These are phyloP conservation scores for Solanum pennellii DNA, from an alignment of 257 asterid genomes.

Conservation along the genomic window DNA sequence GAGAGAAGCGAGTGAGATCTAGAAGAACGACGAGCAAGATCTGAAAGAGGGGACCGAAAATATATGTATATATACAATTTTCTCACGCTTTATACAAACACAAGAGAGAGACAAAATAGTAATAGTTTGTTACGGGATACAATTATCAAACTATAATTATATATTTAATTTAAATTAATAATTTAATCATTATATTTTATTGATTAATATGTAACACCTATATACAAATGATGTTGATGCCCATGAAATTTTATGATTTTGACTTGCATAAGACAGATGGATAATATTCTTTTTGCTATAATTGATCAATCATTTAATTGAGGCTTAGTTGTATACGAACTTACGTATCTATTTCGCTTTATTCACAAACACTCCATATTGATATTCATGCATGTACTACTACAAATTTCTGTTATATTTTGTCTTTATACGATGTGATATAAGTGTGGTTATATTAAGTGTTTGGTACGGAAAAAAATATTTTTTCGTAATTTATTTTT, in stretches of 20 bases:
- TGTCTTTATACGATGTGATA: neutral
- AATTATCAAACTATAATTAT: no score
- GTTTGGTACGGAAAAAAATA: neutral
- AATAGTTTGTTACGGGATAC: no score
- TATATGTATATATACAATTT: no score
- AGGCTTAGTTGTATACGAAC: neutral
- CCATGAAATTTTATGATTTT: neutral
- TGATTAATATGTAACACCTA: neutral
- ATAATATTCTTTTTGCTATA: neutral
- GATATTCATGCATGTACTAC: neutral
- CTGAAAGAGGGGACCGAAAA: no score
- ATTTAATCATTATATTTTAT: neutral
- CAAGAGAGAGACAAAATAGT: no score
- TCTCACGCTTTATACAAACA: no score
- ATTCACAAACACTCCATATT: neutral
- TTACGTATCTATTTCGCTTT: neutral
- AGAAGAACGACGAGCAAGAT: no score
- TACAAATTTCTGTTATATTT: neutral
- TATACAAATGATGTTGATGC: neutral
- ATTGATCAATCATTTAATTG: neutral
- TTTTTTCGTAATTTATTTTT: no score
- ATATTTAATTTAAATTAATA: no score
- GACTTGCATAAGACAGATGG: neutral
- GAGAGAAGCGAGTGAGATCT: no score
- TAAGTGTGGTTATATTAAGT: neutral